These are phyloP conservation scores for Fusarium pseudonygamai DNA, from an alignment of 2,329 filamentous ascomycete species.

Conservation along the genomic window DNA sequence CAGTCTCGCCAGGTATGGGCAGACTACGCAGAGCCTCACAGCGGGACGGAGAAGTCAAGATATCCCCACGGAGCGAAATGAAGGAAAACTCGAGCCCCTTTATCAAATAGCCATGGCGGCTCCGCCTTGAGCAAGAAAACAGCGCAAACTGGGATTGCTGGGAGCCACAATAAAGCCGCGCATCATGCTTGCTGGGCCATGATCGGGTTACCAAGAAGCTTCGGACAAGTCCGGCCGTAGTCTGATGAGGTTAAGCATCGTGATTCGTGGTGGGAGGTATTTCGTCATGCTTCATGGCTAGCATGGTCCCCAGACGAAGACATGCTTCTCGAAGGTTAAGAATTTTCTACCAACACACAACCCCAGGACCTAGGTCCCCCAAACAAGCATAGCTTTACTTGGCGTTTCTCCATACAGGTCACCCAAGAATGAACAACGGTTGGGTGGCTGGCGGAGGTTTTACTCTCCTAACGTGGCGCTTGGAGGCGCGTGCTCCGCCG, in stretches of 20 bases:
- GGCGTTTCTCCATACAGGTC: slow-evolving; percentile 27
- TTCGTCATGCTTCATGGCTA: slow-evolving; percentile 33
- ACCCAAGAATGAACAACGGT: slow-evolving; percentile 27
- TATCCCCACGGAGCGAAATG: slow-evolving; percentile 30
- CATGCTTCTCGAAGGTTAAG: slow-evolving; percentile 46
- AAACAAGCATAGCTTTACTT: slow-evolving; percentile 25
- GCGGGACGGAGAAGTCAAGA: slow-evolving; percentile 1
- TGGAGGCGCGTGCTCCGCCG: slow-evolving; percentile 37
- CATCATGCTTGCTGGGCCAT: slow-evolving; percentile 39
- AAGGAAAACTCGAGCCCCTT: slow-evolving; percentile 38
- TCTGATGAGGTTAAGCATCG: slow-evolving; percentile 35
- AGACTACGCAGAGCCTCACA: slow-evolving; percentile 23
- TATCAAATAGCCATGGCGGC: slow-evolving; percentile 30
- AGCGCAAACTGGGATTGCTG: slow-evolving; percentile 31
- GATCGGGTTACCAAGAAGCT: slow-evolving; percentile 38
- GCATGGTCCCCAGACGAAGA: slow-evolving; percentile 25
- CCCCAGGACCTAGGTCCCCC: slow-evolving; percentile 13
- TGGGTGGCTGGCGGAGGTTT: slow-evolving; percentile 33
- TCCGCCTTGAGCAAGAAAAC: slow-evolving; percentile 37
- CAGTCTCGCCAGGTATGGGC: slow-evolving; percentile 18
- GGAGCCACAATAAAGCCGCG: slow-evolving; percentile 38
- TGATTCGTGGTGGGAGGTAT: slow-evolving; percentile 27
- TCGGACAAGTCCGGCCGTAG: slow-evolving; percentile 44
- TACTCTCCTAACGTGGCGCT: slow-evolving; percentile 20
- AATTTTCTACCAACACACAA: slow-evolving; percentile 34